Evolutionary conservation across 164 flowering plant genomes (phyloP).

Genomic region (Taxillus chinensis): DNA sequence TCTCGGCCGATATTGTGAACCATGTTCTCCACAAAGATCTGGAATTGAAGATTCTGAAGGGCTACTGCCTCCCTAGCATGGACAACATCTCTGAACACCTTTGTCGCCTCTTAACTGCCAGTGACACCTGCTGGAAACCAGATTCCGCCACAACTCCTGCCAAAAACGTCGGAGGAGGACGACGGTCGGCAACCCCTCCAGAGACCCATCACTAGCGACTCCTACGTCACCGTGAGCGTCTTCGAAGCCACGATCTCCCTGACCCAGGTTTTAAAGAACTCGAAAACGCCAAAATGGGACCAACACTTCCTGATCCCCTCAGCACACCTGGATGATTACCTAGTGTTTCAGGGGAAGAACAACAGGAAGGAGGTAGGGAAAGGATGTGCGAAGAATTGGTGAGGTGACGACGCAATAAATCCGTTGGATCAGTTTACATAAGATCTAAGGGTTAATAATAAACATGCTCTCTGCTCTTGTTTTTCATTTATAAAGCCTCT

Average conservation of each 20-base stretch:
- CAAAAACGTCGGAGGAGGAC: slow-evolving; percentile 1
- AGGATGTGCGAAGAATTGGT: no score
- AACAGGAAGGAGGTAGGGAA: slow-evolving; percentile 19
- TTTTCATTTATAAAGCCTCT: no score
- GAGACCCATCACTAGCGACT: slow-evolving; percentile 58
- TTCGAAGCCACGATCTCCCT: slow-evolving; percentile 64
- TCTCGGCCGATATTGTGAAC: no score
- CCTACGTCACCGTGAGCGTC: slow-evolving; percentile 60
- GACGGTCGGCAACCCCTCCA: slow-evolving; percentile 14
- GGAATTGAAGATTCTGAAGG: slow-evolving; percentile 14
- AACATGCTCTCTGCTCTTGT: no score
- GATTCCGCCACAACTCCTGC: neutral
- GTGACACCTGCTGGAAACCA: slow-evolving; percentile 12
- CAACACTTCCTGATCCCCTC: slow-evolving; percentile 43
- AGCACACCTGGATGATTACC: slow-evolving; percentile 39
- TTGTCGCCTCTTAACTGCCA: slow-evolving; percentile 23
- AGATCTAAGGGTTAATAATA: no score
- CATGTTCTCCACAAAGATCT: slow-evolving; percentile 33
- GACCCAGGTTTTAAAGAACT: slow-evolving; percentile 48
- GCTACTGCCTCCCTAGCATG: slow-evolving; percentile 21
- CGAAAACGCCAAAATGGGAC: slow-evolving; percentile 58
- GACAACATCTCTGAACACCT: slow-evolving; percentile 19
- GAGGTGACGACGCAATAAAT: no score
- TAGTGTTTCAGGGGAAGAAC: slow-evolving; percentile 70
- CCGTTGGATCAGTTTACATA: no score